Evolutionary conservation across 805 yeast species (phyloP).

Genomic region (Schwanniomyces sp.): DNA sequence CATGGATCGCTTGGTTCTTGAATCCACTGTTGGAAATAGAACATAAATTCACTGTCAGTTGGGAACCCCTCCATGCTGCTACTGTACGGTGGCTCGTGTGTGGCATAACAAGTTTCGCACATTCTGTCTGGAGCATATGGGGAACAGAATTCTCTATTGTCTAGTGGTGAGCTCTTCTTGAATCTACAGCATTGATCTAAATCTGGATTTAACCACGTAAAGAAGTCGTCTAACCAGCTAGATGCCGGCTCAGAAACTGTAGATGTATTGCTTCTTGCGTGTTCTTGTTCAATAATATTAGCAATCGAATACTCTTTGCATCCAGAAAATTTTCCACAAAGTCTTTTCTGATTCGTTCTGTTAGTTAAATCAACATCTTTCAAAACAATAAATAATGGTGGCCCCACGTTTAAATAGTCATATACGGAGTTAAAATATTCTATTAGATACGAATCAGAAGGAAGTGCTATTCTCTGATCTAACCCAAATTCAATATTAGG

Average conservation of each 20-base stretch:
- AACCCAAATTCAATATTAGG: conserved; percentile 77
- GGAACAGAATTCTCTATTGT: conserved; percentile 53
- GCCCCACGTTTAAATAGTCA: conserved; percentile 77
- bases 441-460: conserved; percentile 77
- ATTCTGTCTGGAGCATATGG: conserved; percentile 66
- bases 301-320: conserved; percentile 79
- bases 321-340: conserved; percentile 86
- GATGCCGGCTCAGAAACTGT: conserved; percentile 81
- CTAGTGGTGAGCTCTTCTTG: conserved; percentile 40
- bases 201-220: conserved; percentile 83
- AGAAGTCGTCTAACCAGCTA: conserved; percentile 90
- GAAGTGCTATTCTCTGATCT: conserved; percentile 88
- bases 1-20: conserved; percentile 83
- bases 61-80: conserved; percentile 84
- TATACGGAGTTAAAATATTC: conserved; percentile 78
- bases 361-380: conserved; percentile 62
- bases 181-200: conserved; percentile 83
- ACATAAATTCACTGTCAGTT: conserved; percentile 64
- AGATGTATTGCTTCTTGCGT: conserved; percentile 60
- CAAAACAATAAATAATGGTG: conserved; percentile 89
- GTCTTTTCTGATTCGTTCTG: conserved; percentile 60
- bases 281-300: conserved; percentile 83
- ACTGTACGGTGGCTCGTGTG: conserved; percentile 61
- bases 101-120: conserved; percentile 71
- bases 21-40: conserved; percentile 79